A percentile compares a stretch with the other conserved stretches of the same genome.
Evolutionary conservation across 495 filamentous ascomycete species (phyloP).

Genomic region (Talaromyces wortmannii): DNA sequence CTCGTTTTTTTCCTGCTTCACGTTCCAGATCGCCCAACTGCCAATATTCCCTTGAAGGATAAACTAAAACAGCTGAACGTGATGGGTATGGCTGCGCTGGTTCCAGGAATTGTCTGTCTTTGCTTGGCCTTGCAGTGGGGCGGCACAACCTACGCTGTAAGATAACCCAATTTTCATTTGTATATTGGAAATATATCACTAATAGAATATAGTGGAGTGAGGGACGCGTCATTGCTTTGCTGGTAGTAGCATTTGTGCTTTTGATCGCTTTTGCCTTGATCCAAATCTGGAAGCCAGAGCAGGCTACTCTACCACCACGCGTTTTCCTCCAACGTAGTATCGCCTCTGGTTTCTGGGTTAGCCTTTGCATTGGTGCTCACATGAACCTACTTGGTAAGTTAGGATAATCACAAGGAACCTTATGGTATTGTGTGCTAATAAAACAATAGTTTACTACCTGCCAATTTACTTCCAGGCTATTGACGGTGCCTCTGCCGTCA

Average conservation of each 20-base stretch:
- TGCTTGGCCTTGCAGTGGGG: slow-evolving; percentile 50
- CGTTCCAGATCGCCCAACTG: slow-evolving; percentile 9
- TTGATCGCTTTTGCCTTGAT: slow-evolving; percentile 23
- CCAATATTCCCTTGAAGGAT: slow-evolving; percentile 4
- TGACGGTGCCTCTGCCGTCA: slow-evolving; percentile 15
- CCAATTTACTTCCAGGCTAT: slow-evolving; percentile 29
- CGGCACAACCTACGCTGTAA: slow-evolving; percentile 21
- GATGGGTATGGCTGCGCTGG: slow-evolving; percentile 34
- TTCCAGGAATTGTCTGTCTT: slow-evolving; percentile 40
- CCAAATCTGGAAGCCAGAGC: slow-evolving; percentile 28
- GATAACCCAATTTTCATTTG: neutral
- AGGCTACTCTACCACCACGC: slow-evolving; percentile 29
- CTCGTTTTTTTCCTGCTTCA: slow-evolving; percentile 18
- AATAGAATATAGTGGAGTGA: slow-evolving; percentile 23
- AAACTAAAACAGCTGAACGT: slow-evolving; percentile 41
- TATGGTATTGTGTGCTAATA: slow-evolving; percentile 1
- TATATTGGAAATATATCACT: neutral
- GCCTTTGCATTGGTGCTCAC: slow-evolving; percentile 64
- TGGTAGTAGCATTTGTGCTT: slow-evolving; percentile 23
- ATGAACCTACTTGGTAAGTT: slow-evolving; percentile 65
- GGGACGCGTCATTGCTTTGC: slow-evolving; percentile 27
- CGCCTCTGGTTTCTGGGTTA: slow-evolving; percentile 18
- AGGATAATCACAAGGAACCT: slow-evolving; percentile 56
- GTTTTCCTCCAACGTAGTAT: slow-evolving; percentile 25
- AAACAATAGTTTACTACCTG: slow-evolving; percentile 22